These are phyloP conservation scores for Obelidium mucronatum DNA, from an alignment of 192 early-diverging fungal species.

Conservation along the genomic window DNA sequence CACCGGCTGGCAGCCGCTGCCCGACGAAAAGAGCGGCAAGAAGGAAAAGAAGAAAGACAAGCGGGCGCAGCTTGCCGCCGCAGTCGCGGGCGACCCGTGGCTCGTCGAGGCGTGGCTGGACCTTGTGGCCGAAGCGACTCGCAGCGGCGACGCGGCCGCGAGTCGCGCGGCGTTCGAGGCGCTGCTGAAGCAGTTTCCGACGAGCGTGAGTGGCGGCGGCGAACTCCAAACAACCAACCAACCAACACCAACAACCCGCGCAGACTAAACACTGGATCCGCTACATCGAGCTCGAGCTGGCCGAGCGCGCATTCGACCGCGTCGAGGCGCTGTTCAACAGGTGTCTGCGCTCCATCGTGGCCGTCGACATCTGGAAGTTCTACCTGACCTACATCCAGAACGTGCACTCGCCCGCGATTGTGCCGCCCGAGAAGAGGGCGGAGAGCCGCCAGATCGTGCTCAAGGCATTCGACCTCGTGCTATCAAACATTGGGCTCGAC, in stretches of 20 bases:
- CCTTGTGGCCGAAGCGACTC: not conserved
- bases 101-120: not conserved
- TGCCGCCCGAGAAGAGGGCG: constrained; percentile 51
- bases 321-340: constrained; percentile 86
- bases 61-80: not conserved
- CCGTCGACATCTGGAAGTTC: constrained; percentile 87
- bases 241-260: no score
- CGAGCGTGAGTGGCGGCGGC: no score
- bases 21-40: no score
- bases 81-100: constrained; percentile 14
- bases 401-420: constrained; percentile 63
- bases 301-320: constrained; percentile 72
- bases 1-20: no score
- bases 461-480: constrained; percentile 88
- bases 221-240: not conserved
- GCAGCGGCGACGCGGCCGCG: constrained; percentile 2
- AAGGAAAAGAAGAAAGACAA: not conserved
- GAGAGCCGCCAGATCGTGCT: constrained; percentile 74
- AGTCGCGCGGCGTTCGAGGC: not conserved
- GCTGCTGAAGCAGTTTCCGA: not conserved
- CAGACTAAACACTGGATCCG: constrained; percentile 78
- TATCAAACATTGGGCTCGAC: constrained; percentile 87
- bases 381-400: constrained; percentile 89
- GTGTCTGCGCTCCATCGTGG: constrained; percentile 80
- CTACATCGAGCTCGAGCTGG: constrained; percentile 85